Evolutionary conservation across 116 monocot species (phyloP).

Genomic region (Thalassia testudinum): DNA sequence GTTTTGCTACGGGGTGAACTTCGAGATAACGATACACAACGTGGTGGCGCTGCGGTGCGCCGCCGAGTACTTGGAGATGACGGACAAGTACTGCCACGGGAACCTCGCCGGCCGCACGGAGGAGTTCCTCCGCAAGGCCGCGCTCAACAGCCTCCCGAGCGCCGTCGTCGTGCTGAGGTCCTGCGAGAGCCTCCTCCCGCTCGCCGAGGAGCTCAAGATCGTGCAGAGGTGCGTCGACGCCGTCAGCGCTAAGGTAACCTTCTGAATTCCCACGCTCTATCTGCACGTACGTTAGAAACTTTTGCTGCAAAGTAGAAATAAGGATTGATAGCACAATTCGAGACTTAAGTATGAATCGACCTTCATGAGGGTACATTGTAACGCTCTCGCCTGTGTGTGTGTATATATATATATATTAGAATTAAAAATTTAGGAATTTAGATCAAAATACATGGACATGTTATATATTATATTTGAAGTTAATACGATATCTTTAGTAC

Average conservation of each 20-base stretch:
- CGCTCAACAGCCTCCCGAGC: slow-evolving; percentile 49
- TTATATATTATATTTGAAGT: too few species aligned
- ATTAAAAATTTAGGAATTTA: too few species aligned
- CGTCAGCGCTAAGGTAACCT: slow-evolving; percentile 37
- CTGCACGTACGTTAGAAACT: too few species aligned
- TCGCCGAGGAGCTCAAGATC: slow-evolving; percentile 55
- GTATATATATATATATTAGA: too few species aligned
- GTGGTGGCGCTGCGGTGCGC: slow-evolving; percentile 62
- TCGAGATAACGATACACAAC: slow-evolving; percentile 75
- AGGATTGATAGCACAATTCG: too few species aligned
- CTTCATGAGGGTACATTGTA: too few species aligned
- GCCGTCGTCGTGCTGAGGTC: slow-evolving; percentile 53
- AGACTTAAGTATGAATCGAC: too few species aligned
- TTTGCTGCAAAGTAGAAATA: too few species aligned
- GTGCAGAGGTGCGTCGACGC: slow-evolving; percentile 43
- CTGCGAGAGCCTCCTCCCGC: slow-evolving; percentile 41
- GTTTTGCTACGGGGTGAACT: slow-evolving; percentile 86
- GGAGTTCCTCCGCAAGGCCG: slow-evolving; percentile 71
- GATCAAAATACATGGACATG: too few species aligned
- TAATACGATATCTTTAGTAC: too few species aligned
- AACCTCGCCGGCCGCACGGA: slow-evolving; percentile 49
- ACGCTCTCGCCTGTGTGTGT: too few species aligned
- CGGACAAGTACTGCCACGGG: slow-evolving; percentile 29
- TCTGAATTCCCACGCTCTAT: too few species aligned
- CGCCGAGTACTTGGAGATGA: slow-evolving; percentile 84